Evolutionary conservation across 257 asterid species (phyloP).

Genomic region (Salvia miltiorrhiza): DNA sequence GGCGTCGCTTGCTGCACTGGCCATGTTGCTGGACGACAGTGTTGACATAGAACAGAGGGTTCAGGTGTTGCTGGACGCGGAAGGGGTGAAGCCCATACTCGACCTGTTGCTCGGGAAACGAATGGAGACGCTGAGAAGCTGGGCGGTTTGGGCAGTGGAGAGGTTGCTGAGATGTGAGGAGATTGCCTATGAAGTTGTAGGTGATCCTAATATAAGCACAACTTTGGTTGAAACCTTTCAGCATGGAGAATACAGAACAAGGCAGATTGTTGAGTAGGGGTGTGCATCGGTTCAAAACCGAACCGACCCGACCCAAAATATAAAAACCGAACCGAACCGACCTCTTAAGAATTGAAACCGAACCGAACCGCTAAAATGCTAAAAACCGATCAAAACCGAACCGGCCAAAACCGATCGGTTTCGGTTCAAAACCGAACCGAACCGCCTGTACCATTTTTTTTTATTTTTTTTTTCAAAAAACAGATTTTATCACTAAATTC

Average conservation of each 20-base stretch:
- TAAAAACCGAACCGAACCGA: too few species aligned
- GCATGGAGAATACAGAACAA: conserved; percentile 77
- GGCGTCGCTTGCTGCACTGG: conserved; percentile 84
- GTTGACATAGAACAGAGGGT: conserved; percentile 75
- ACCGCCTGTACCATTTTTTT: too few species aligned
- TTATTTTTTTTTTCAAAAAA: too few species aligned
- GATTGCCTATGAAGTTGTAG: conserved; percentile 51
- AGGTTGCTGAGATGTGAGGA: conserved; percentile 66
- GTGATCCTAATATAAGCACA: conserved; percentile 71
- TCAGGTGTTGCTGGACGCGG: conserved; percentile 57
- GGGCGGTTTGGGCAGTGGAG: conserved; percentile 91
- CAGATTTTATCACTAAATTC: too few species aligned
- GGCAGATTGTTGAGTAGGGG: conserved; percentile 91
- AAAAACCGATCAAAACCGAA: too few species aligned
- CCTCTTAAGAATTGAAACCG: too few species aligned
- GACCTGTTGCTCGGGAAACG: conserved; percentile 69
- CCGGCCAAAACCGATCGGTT: too few species aligned
- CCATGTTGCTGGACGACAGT: conserved; percentile 75
- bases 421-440: too few species aligned
- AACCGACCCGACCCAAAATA: too few species aligned
- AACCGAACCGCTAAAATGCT: too few species aligned
- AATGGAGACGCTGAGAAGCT: conserved; percentile 56
- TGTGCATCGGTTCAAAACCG: too few species aligned
- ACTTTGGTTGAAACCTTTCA: conserved; percentile 93
- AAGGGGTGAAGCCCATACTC: conserved; percentile 69